These are phyloP conservation scores for Yarrowia yakushimensis DNA, from an alignment of 805 yeast species.

Conservation along the genomic window DNA sequence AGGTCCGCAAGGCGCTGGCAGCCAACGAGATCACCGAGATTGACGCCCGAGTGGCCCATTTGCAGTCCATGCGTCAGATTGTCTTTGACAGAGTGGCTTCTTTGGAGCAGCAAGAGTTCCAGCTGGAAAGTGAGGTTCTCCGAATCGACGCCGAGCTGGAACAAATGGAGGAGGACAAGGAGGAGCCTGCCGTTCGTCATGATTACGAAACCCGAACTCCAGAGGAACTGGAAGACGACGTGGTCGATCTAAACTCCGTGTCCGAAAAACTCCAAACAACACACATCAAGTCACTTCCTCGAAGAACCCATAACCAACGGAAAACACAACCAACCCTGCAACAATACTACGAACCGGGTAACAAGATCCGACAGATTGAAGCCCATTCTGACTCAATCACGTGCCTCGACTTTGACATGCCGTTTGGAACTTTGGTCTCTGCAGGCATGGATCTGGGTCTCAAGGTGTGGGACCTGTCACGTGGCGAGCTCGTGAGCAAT, in stretches of 20 bases:
- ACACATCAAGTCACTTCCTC: slow-evolving; percentile 29
- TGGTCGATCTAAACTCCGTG: not conserved
- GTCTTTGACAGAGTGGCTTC: slow-evolving; percentile 58
- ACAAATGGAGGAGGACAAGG: slow-evolving; percentile 1
- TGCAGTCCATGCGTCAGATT: slow-evolving; percentile 50
- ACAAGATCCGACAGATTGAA: slow-evolving; percentile 47
- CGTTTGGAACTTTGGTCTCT: slow-evolving; percentile 72
- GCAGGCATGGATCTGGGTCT: slow-evolving; percentile 76
- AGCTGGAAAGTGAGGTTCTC: slow-evolving; percentile 43
- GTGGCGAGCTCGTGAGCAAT: slow-evolving; percentile 48
- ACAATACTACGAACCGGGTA: slow-evolving; percentile 59
- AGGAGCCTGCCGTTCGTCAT: not conserved
- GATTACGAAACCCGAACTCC: slow-evolving; percentile 19
- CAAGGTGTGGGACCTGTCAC: slow-evolving; percentile 76
- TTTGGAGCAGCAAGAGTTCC: slow-evolving; percentile 59
- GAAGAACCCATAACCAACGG: slow-evolving; percentile 38
- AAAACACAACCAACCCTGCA: slow-evolving; percentile 61
- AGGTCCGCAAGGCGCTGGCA: slow-evolving; percentile 61
- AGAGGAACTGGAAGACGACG: not conserved
- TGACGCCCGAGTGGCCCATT: slow-evolving; percentile 52
- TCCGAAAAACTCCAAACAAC: not conserved
- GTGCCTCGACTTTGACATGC: slow-evolving; percentile 64
- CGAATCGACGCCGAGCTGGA: slow-evolving; percentile 26
- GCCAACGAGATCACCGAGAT: slow-evolving; percentile 62
- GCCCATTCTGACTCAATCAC: slow-evolving; percentile 55